Evolutionary conservation across 768 basidiomycete genomes (phyloP).

Genomic region (Myochromella boudieri): DNA sequence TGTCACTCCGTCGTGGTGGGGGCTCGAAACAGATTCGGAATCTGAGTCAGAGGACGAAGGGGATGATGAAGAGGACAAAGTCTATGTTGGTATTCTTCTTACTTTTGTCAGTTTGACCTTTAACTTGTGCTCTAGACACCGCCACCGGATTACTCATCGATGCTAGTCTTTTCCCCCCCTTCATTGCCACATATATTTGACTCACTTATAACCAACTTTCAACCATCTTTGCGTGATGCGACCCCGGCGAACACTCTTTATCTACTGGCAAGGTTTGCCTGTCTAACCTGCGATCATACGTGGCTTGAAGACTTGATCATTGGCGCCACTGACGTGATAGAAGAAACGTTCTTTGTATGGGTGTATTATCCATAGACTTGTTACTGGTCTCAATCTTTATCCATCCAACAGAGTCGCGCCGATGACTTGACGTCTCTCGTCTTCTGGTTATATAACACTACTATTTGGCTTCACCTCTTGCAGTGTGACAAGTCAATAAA

Average conservation of each 20-base stretch:
- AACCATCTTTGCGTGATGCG: conserved; percentile 66
- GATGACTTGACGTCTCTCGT: conserved; percentile 86
- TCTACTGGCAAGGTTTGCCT: conserved; percentile 91
- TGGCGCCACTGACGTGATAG: conserved; percentile 88
- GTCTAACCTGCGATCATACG: conserved; percentile 81
- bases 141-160: conserved; percentile 71
- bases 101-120: conserved; percentile 4
- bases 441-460: conserved; percentile 95
- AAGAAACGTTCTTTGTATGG: conserved; percentile 89
- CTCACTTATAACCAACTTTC: conserved; percentile 77
- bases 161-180: conserved; percentile 91
- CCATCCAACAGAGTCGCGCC: conserved; percentile 58
- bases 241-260: conserved; percentile 92
- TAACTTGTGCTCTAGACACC: conserved; percentile 49
- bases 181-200: conserved; percentile 78
- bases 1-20: conserved; percentile 68
- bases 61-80: conserved; percentile 40
- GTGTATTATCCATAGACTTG: background rate
- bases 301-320: conserved; percentile 94
- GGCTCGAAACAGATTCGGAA: conserved; percentile 42
- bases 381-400: conserved; percentile 12
- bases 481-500: conserved; percentile 80
- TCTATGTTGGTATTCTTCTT: conserved; percentile 44
- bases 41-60: conserved; percentile 45
- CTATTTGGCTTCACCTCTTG: conserved; percentile 88